Base-by-base conservation (phyloP, 495 filamentous ascomycete species). In the Penicillium robsamsonii region DNA sequence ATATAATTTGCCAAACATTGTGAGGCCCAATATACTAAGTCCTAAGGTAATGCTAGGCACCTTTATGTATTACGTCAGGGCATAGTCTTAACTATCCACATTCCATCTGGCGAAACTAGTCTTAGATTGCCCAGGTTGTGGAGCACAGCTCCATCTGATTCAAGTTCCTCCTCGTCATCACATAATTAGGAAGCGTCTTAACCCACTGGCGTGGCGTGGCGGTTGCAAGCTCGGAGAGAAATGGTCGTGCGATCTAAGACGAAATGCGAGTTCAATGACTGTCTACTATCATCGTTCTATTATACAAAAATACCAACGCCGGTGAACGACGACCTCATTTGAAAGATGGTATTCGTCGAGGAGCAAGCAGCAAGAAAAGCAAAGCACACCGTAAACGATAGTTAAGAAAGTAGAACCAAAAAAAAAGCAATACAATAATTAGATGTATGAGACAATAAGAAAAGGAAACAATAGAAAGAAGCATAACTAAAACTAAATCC, bases 401-500 rank as follows among this genome's bases (percentile, higher is more conserved):
- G 35, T 17, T 15, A 38, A 38, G 29, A 31, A 38, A 25, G 12
- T 13, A 53, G 11, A 43, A 20, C 8, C 5, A 15, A 27, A 18
- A 43, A 18, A 43, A 13, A 13, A 48, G n/a, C n/a, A 33, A 40
- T 5, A 58, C 55, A 61, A 35, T 47, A 41, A 65, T 62, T 65
- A 57, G 63, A 59, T 51, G 47, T 51, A 55, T 52, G 18, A 44
- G 15, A 49, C 45, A 33, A 51, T 25, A 31, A 41, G 7, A 58
- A 18, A 46, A 50, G 11, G 41, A 42, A 38, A 18, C 25, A 50
- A 43, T 50, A 31, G 10, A 17, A 37, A 42, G 37, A 46, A 37
- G 13, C 12, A 58, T 45, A 55, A 45, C 53, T 51, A 65, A 44
- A 59, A 54, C 61, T 52, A 61, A 56, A 53, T 44, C 29, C 58